A percentile compares a stretch with the other conserved stretches of the same genome.
Conservation (phyloP, 73 alveolate genomes). For the Paramecium pentaurelia region DNA sequence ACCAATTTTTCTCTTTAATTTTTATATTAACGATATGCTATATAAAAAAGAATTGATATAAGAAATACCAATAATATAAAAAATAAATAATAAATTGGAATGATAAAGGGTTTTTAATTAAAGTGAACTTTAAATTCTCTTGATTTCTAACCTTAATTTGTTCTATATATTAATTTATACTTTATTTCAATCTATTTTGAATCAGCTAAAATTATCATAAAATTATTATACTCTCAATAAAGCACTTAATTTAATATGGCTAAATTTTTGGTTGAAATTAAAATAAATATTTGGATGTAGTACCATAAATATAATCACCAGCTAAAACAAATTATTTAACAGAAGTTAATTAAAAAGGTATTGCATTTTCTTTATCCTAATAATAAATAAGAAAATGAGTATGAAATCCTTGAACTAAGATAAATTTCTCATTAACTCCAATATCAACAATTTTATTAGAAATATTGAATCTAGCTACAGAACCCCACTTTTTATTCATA, state of each 20-base stretch:
- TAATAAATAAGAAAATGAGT: background rate
- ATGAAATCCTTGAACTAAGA: background rate
- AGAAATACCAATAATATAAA: background rate
- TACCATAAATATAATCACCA: background rate
- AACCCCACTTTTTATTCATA: background rate
- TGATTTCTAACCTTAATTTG: background rate
- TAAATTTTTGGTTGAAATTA: background rate
- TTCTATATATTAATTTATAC: background rate
- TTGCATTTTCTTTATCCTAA: background rate
- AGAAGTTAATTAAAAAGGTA: background rate
- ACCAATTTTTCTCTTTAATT: background rate
- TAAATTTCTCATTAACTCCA: background rate
- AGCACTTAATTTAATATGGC: background rate
- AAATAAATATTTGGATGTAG: background rate
- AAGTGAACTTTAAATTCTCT: background rate
- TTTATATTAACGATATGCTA: background rate
- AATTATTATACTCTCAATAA: background rate
- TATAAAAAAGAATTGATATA: background rate
- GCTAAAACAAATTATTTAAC: background rate
- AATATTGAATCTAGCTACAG: background rate
- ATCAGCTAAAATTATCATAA: background rate
- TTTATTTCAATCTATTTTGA: background rate
- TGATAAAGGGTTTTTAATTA: background rate
- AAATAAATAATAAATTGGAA: background rate
- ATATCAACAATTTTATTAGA: background rate